Evolutionary conservation across 345 rosid species (phyloP).

Genomic region (Rhodamnia rubescens): DNA sequence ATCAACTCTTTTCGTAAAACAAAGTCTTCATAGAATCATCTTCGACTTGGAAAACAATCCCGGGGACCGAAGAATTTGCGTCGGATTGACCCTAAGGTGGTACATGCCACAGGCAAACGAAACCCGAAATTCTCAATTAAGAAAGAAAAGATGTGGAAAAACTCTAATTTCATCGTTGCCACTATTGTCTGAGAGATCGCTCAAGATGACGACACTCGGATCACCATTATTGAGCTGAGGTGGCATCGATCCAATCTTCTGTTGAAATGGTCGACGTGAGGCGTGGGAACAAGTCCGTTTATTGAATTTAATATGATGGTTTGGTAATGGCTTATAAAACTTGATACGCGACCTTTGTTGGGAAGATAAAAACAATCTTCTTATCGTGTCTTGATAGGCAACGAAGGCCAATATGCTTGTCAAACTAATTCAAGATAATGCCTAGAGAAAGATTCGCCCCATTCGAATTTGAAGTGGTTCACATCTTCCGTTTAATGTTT

Average conservation of each 20-base stretch:
- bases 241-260: neutral
- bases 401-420: neutral
- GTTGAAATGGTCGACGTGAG: neutral
- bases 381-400: neutral
- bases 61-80: neutral
- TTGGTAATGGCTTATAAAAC: neutral
- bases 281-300: neutral
- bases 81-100: neutral
- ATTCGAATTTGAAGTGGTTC: neutral
- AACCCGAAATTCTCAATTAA: neutral
- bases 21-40: neutral
- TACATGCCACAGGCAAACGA: neutral
- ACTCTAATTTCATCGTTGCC: neutral
- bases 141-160: neutral
- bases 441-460: too few relatives aligned
- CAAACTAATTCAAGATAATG: neutral
- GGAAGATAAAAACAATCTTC: neutral
- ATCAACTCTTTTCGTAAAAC: neutral
- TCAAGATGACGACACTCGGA: too few relatives aligned
- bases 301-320: neutral
- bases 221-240: neutral
- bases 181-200: neutral
- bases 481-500: too few relatives aligned
- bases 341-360: neutral
- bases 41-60: neutral